Evolutionary conservation across 257 asterid genomes (phyloP), one percentile per base, ranked within the genome.

Genomic region (Misopates orontium): DNA sequence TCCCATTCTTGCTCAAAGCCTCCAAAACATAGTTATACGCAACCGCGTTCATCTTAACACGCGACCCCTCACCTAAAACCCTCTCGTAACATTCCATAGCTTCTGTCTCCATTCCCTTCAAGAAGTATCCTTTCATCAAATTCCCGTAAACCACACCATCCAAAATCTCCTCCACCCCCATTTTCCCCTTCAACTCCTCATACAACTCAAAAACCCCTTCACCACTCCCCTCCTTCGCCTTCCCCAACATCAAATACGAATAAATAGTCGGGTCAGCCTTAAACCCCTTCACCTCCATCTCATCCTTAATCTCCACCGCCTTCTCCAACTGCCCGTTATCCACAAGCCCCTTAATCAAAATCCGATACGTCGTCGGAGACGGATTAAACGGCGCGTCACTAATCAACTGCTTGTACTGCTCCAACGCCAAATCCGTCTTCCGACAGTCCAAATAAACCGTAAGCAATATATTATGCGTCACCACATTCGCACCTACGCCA

Each of bases 131-230:
- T 78, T 90, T 88, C 91, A 93, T 86, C 75, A 93, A 80, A 73
- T 84, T 85, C 66, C 99, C 99, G 48, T 83, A 85, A 55, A 90
- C 69, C 60, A 86, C 88, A 25, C 97, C 97, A 75, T 86, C 97
- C 25, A 73, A 60, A 21, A 87, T 74, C n/a, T 62, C 77, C 18
- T 55, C 75, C 10, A 77, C 79, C 41, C 91, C 95, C 66, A 80
- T 23, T 70, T 87, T 90, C 78, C 81, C 85, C 89, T 86, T 93
- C 77, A 90, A 78, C 60, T 93, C 99, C 64, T 86, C 95, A 49
- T 83, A 87, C 75, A 90, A 59, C 66, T 75, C 73, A 25, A 93
- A 87, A 67, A 90, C 63, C 52, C 83, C 89, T 41, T 87, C 97
- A 0, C 91, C 70, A 15, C 90, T 80, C 0, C 71, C 64, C 41